A percentile compares a stretch with the other conserved stretches of the same genome.
phyloP scores from a whole-genome alignment of 306 rosid genomes.

The Aeschynomene evenia region DNA sequence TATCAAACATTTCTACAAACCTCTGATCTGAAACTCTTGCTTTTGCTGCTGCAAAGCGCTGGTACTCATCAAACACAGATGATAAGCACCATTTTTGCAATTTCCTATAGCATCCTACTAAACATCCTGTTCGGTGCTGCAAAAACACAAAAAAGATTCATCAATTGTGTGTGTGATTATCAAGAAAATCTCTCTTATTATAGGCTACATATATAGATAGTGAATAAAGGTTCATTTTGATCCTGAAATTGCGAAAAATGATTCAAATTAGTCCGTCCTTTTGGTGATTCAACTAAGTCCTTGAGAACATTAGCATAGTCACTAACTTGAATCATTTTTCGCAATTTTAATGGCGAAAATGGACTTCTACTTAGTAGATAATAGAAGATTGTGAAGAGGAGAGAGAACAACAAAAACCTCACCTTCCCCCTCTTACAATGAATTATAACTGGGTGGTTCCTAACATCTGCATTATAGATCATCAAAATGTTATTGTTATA shows the following conservation, averaged over 20 bases:
- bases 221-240: too few species aligned
- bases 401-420: neutral
- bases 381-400: too few species aligned
- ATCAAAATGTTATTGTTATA: too few species aligned
- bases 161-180: neutral
- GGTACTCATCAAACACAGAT: slow-evolving; percentile 90
- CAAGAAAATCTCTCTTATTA: too few species aligned
- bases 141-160: neutral
- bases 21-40: slow-evolving; percentile 96
- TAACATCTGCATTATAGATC: slow-evolving; percentile 60
- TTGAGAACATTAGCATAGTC: too few species aligned
- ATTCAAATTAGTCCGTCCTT: too few species aligned
- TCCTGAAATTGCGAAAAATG: too few species aligned
- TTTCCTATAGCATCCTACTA: slow-evolving; percentile 96
- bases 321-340: too few species aligned
- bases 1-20: slow-evolving; percentile 89
- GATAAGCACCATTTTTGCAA: slow-evolving; percentile 92
- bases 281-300: too few species aligned
- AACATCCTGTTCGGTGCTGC: slow-evolving; percentile 98
- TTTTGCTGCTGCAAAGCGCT: slow-evolving; percentile 94
- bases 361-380: neutral
- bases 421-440: slow-evolving; percentile 99
- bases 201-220: too few species aligned
- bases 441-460: slow-evolving; percentile 90
- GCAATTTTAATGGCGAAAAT: too few species aligned